Evolutionary conservation across 2,329 filamentous ascomycete species (phyloP).

Genomic region (Ophiostoma piceae): DNA sequence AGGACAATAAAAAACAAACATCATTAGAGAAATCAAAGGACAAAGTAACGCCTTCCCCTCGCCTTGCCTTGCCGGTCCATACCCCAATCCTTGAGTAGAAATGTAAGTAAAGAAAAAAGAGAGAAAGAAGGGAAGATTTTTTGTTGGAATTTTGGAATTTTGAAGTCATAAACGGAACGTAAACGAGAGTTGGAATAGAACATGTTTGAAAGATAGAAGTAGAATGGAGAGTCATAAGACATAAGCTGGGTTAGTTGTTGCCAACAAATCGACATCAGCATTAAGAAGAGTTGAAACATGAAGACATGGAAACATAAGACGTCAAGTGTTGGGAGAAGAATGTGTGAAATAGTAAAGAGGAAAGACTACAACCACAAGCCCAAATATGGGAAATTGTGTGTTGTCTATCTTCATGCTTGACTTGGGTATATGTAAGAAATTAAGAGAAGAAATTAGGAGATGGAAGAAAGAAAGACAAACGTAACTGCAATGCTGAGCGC

Average conservation of each 20-base stretch:
- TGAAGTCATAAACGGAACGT: background rate
- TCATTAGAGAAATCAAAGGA: background rate
- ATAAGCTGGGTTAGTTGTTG: background rate
- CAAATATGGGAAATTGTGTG: background rate
- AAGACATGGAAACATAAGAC: background rate
- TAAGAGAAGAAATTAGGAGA: background rate
- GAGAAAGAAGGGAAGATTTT: background rate
- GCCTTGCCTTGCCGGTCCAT: background rate
- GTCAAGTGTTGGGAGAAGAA: background rate
- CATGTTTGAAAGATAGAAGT: background rate
- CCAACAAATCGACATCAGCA: background rate
- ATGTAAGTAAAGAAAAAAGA: background rate
- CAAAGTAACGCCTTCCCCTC: background rate
- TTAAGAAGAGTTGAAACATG: background rate
- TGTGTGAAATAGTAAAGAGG: background rate
- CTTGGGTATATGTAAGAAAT: slow-evolving; percentile 14
- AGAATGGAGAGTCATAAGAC: background rate
- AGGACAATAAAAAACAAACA: background rate
- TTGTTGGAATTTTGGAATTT: background rate
- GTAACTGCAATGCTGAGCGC: slow-evolving; percentile 5
- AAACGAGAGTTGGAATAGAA: background rate
- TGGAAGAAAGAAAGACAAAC: background rate
- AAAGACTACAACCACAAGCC: background rate
- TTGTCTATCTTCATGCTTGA: slow-evolving; percentile 2
- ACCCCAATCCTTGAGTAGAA: background rate